Evolutionary conservation across 805 yeast genomes (phyloP).

Genomic region (Yamadazyma laniorum): DNA sequence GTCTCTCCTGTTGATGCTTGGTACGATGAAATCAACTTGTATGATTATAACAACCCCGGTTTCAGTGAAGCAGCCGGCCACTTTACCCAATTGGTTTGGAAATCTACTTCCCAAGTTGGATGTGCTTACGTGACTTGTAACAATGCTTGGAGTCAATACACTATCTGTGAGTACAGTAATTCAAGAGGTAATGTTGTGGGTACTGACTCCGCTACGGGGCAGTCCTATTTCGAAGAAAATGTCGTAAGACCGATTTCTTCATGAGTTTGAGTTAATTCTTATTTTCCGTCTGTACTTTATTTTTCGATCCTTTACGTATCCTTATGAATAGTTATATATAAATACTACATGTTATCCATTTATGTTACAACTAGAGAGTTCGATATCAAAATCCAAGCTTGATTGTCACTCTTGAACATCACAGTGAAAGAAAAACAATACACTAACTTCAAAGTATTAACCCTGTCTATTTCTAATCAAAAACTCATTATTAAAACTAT

Average conservation of each 20-base stretch:
- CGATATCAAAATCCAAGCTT: too few relatives aligned
- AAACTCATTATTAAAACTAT: too few relatives aligned
- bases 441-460: too few relatives aligned
- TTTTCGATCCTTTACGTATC: too few relatives aligned
- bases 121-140: conserved; percentile 57
- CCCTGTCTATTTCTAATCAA: too few relatives aligned
- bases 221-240: conserved; percentile 40
- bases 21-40: conserved; percentile 63
- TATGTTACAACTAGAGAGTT: too few relatives aligned
- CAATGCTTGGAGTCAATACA: conserved; percentile 53
- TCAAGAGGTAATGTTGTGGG: conserved; percentile 52
- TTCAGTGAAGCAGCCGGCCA: conserved; percentile 62
- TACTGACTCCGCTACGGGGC: conserved; percentile 28
- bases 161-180: conserved; percentile 66
- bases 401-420: too few relatives aligned
- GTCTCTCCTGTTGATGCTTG: conserved; percentile 64
- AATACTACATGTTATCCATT: too few relatives aligned
- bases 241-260: conserved; percentile 35
- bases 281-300: neutral
- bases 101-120: conserved; percentile 56
- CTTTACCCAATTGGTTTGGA: conserved; percentile 79
- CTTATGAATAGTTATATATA: too few relatives aligned
- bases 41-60: conserved; percentile 54
- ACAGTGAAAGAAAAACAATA: too few relatives aligned
- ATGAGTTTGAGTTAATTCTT: too few relatives aligned